Evolutionary conservation across 768 basidiomycete genomes (phyloP), one percentile per base, ranked within the genome.

Genomic region (Trametes punicea): DNA sequence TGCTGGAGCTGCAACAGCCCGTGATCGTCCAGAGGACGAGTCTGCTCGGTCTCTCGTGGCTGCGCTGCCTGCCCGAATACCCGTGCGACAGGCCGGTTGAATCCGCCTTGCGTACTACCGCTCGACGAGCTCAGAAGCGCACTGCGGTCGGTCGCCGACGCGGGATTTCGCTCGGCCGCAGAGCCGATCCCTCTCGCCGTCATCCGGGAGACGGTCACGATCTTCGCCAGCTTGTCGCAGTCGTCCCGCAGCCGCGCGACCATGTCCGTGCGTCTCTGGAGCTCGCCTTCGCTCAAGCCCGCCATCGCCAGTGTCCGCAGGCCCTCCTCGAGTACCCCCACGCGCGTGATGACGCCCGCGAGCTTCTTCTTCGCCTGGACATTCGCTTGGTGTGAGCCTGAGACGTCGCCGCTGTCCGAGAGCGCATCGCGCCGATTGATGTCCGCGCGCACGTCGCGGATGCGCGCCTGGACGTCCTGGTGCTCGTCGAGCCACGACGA

Each of bases 401-500:
- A 72, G 54, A 90, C 73, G 73, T 94, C 92, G 11, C 84, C 84
- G 38, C 81, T 79, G 58, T 87, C 83, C 4, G 87, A 81, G 55
- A 95, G 81, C 0, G 92, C 85, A 70, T 97, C 93, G 46, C 95
- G 86, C 67, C 88, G 83, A 73, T 92, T 88, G 70, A 97, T 81
- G 61, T 89, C 85, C 3, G 93, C 87, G 63, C 93, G 88, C 57
- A 95, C 80, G 63, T 87, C 84, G 34, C 95, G 85, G 41, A 93
- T 77, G 29, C 84, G 80, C 13, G 83, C 74, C 67, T 92, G 89
- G 8, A 96, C 72, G 50, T 87, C 85, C 50, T 81, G 72, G 65
- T 94, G 90, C 70, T 97, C 96, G 59, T 94, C 89, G 15, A 97
- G 80, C 95, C 96, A 98, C 39, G 84, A 82, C 8, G 90, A 75